Evolutionary conservation across 106 monocot species (phyloP), one percentile per base, ranked within the genome.

Genomic region (Apostasia ramifera): DNA sequence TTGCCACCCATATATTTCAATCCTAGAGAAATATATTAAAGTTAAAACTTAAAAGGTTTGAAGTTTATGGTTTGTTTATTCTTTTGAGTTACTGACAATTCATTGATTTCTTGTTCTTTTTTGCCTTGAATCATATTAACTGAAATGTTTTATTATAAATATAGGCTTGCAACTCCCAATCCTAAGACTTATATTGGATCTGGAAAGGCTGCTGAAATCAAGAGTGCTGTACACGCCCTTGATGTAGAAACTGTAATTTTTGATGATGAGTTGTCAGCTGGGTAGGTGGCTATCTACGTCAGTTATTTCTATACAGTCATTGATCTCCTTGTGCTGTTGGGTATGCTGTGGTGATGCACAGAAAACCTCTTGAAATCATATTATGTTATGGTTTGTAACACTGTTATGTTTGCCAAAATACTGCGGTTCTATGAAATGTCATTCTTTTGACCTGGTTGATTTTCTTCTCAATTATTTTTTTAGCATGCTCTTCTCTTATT

Each of bases 181-280:
- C 89, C 92, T 66, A 92, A 86, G 73, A 92, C 92, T 55, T 97
- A 97, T 60, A 97, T 97, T 77, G 95, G 95, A 63, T 92, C 95
- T 68, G 95, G 95, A 57, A 97, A 97, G 78, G 92, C 87, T 74
- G 70, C 92, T 74, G 95, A 97, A 85, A 97, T 97, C 53, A 97
- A 82, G 79, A 89, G 72, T 77, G 86, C 95, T 67, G 68, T 97
- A 51, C 88, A 82, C 64, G 86, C 89, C 52, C 84, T 92, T 81
- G 89, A 86, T 79, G 86, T 92, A 49, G 89, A 97, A 77, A 89
- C 92, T 74, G 86, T 97, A 55, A 92, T 97, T 52, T 97, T 97
- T 79, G 95, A 97, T 80, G 92, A 92, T 83, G 95, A 97, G 56
- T 69, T 97, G 59, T 92, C 89, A 37, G 78, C 95, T 74, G 95